phyloP scores from a whole-genome alignment of 2,329 filamentous ascomycete genomes.

The Achaetomium macrosporum region DNA sequence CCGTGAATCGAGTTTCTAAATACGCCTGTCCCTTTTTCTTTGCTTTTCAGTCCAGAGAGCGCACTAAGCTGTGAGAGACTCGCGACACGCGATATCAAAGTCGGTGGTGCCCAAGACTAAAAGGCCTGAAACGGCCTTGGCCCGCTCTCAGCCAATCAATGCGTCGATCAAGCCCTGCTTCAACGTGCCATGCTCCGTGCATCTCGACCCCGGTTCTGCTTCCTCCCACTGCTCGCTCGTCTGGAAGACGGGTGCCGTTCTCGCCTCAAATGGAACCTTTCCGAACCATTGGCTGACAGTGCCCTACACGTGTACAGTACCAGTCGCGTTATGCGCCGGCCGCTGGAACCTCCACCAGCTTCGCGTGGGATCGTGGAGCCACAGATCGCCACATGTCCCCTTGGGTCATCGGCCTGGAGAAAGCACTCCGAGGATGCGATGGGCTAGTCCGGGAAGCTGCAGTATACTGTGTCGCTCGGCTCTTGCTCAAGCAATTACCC shows the following conservation, averaged over 20 bases:
- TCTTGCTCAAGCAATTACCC: conserved; percentile 6
- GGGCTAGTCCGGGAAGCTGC: conserved; percentile 1
- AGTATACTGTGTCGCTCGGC: conserved; percentile 2
- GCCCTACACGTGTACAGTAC: conserved; percentile 12
- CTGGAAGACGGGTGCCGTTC: conserved; percentile 9
- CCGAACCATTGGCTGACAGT: conserved; percentile 21
- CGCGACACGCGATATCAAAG: neutral
- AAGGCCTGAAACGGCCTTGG: conserved; percentile 25
- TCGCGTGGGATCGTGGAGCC: conserved; percentile 8
- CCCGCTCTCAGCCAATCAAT: conserved; percentile 26
- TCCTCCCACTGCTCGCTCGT: neutral
- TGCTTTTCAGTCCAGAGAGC: neutral
- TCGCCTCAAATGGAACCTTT: conserved; percentile 7
- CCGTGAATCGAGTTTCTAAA: neutral
- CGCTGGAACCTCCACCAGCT: conserved; percentile 10
- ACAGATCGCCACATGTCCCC: conserved; percentile 7
- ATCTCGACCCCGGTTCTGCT: conserved; percentile 12
- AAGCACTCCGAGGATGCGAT: conserved; percentile 3
- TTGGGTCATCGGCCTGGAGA: conserved; percentile 1
- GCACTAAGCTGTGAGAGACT: neutral
- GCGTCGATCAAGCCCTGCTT: conserved; percentile 13
- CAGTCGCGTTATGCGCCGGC: conserved; percentile 22
- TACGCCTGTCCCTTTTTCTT: neutral
- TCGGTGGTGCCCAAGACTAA: conserved; percentile 22
- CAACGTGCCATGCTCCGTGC: conserved; percentile 18